phyloP scores from a whole-genome alignment of 108 stramenopile species.

The Schizochytrium sp. region DNA sequence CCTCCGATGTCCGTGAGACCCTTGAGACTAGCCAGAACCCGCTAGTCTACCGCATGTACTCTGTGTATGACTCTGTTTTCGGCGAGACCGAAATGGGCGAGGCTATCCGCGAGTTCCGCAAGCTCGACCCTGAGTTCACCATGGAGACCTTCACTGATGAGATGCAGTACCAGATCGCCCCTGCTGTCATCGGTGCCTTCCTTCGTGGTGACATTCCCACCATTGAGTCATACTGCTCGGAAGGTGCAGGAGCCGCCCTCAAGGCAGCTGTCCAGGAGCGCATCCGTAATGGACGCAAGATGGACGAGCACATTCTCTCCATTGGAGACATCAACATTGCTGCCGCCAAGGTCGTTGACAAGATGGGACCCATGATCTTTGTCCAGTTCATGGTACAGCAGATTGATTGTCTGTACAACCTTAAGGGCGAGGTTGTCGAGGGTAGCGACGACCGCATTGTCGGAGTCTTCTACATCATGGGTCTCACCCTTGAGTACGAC shows the following conservation, averaged over 20 bases:
- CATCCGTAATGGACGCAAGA: slow-evolving; percentile 85
- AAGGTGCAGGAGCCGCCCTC: slow-evolving; percentile 87
- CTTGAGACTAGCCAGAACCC: slow-evolving; percentile 99
- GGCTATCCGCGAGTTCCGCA: slow-evolving; percentile 88
- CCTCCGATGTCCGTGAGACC: slow-evolving; percentile 89
- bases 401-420: slow-evolving; percentile 95
- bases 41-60: slow-evolving; percentile 93
- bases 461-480: slow-evolving; percentile 94
- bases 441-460: slow-evolving; percentile 88
- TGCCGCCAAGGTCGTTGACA: slow-evolving; percentile 93
- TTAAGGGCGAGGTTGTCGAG: slow-evolving; percentile 89
- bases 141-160: slow-evolving; percentile 88
- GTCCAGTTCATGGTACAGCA: slow-evolving; percentile 97
- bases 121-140: slow-evolving; percentile 93
- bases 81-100: slow-evolving; percentile 93
- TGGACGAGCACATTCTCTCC: slow-evolving; percentile 22
- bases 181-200: slow-evolving; percentile 89
- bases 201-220: slow-evolving; percentile 84
- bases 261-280: slow-evolving; percentile 87
- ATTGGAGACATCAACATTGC: slow-evolving; percentile 69
- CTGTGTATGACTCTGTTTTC: slow-evolving; percentile 93
- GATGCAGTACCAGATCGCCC: slow-evolving; percentile 88
- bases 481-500: slow-evolving; percentile 93
- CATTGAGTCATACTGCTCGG: slow-evolving; percentile 88
- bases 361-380: slow-evolving; percentile 89